Conservation (phyloP, 2,329 filamentous ascomycete genomes). For the Xylariaceae sp. region DNA sequence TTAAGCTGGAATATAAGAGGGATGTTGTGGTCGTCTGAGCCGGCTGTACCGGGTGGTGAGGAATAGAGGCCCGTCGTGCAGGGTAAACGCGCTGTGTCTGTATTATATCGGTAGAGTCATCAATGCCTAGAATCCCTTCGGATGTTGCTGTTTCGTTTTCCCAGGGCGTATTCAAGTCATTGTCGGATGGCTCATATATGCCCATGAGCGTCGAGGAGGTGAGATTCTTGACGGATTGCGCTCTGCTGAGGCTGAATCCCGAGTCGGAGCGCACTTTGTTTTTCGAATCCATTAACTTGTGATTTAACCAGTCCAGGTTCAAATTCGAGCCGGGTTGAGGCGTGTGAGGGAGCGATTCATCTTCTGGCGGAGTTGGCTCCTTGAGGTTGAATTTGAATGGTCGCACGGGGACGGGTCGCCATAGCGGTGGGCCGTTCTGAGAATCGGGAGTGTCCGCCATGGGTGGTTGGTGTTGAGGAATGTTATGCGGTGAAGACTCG, state of each 20-base stretch:
- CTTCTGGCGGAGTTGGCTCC: conserved; percentile 41
- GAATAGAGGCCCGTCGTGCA: conserved; percentile 35
- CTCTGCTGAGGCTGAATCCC: conserved; percentile 54
- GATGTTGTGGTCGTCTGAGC: conserved; percentile 29
- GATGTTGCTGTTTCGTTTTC: conserved; percentile 72
- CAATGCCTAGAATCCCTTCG: conserved; percentile 37
- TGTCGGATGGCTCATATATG: conserved; percentile 71
- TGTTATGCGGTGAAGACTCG: background rate
- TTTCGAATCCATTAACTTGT: conserved; percentile 28
- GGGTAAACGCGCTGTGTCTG: conserved; percentile 30
- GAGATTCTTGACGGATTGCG: conserved; percentile 76
- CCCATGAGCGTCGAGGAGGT: conserved; percentile 85
- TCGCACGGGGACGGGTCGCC: conserved; percentile 67
- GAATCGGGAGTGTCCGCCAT: conserved; percentile 25
- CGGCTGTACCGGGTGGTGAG: conserved; percentile 26
- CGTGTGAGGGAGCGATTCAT: conserved; percentile 33
- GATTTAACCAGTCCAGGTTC: conserved; percentile 35
- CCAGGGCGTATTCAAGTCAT: conserved; percentile 63
- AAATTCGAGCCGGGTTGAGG: conserved; percentile 44
- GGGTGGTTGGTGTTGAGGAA: background rate
- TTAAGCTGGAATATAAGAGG: conserved; percentile 49
- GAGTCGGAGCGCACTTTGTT: conserved; percentile 26
- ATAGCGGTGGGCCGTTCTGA: conserved; percentile 46
- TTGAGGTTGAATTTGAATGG: conserved; percentile 58
- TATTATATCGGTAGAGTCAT: conserved; percentile 26